Conservation (phyloP, 2,329 filamentous ascomycete genomes). For the Dissoconium aciculare region DNA sequence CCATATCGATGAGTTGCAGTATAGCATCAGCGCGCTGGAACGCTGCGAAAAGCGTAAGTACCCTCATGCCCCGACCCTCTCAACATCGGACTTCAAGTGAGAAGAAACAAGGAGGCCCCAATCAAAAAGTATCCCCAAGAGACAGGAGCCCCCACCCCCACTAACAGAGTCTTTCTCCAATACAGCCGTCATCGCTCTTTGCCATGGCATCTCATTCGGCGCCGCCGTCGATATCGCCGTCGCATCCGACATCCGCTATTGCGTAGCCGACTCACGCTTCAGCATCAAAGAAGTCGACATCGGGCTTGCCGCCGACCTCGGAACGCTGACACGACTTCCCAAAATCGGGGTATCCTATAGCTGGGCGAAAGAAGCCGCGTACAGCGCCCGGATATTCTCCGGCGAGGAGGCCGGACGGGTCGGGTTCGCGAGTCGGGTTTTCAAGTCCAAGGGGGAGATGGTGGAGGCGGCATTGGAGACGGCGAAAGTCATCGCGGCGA, state of each 20-base stretch:
- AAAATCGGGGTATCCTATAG: constrained; percentile 53
- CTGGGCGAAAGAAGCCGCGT: constrained; percentile 64
- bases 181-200: constrained; percentile 53
- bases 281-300: constrained; percentile 72
- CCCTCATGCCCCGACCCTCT: too few species aligned
- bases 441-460: constrained; percentile 44
- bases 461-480: constrained; percentile 48
- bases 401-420: constrained; percentile 51
- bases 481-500: constrained; percentile 53
- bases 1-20: constrained; percentile 64
- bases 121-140: too few species aligned
- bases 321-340: constrained; percentile 56
- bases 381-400: constrained; percentile 54
- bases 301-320: constrained; percentile 64
- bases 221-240: constrained; percentile 56
- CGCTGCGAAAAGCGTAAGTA: constrained; percentile 58
- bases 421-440: constrained; percentile 55
- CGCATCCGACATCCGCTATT: constrained; percentile 56
- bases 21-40: constrained; percentile 58
- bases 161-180: neutral
- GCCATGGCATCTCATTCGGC: constrained; percentile 66
- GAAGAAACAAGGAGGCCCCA: too few species aligned
- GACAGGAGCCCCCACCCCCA: too few species aligned
- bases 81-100: too few species aligned
- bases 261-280: constrained; percentile 41